Conservation (phyloP, 371 early-diverging fungal species). For the Mucor circinelloides region DNA sequence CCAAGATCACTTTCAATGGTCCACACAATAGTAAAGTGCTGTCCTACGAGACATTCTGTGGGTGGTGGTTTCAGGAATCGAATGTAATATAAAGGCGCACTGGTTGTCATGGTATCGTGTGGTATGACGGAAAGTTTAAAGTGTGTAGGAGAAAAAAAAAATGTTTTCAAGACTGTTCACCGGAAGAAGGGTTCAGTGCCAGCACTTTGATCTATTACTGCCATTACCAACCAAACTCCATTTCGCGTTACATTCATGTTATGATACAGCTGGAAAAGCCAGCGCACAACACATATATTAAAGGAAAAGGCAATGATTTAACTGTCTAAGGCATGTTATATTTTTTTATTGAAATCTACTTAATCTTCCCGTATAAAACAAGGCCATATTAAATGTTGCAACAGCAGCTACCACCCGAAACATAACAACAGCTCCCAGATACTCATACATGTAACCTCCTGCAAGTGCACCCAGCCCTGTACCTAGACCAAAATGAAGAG, state of each 20-base stretch:
- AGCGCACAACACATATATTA: too few relatives aligned
- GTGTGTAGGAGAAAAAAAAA: background rate
- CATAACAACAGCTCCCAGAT: constrained; percentile 27
- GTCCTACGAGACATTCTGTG: constrained; percentile 16
- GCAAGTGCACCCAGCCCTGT: constrained; percentile 28
- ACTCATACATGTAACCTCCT: constrained; percentile 35
- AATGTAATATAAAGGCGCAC: constrained; percentile 33
- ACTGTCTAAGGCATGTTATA: background rate
- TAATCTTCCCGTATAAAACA: constrained; percentile 10
- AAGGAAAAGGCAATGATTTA: too few relatives aligned
- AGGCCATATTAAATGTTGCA: constrained; percentile 12
- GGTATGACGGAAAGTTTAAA: background rate
- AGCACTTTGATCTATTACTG: background rate
- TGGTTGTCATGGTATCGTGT: background rate
- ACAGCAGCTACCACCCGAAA: constrained; percentile 23
- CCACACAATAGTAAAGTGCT: constrained; percentile 50
- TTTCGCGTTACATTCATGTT: too few relatives aligned
- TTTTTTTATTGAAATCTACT: constrained; percentile 3
- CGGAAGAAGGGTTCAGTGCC: too few relatives aligned
- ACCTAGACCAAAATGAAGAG: constrained; percentile 33
- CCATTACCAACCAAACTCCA: too few relatives aligned
- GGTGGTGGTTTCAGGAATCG: constrained; percentile 51
- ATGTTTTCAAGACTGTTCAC: background rate
- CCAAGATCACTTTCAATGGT: constrained; percentile 50
- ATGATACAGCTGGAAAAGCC: too few relatives aligned